Conservation (phyloP, 2,329 filamentous ascomycete species). For the Paraphaeosphaeria sporulosa region DNA sequence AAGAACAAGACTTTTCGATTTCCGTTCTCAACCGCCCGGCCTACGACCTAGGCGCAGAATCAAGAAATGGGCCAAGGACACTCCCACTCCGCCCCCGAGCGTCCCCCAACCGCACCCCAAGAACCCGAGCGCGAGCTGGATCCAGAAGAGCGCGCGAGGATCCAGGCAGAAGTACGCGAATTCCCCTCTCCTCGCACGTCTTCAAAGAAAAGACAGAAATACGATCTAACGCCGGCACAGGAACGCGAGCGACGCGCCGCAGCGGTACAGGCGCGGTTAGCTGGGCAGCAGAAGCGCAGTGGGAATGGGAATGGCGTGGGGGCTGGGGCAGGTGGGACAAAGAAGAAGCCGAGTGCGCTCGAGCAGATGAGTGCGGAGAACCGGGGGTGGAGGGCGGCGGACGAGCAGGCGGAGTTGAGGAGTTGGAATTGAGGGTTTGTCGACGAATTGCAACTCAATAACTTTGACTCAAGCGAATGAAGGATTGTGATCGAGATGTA, state of each 20-base stretch:
- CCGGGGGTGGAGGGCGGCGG: slow-evolving; percentile 38
- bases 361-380: slow-evolving; percentile 43
- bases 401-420: slow-evolving; percentile 36
- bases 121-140: slow-evolving; percentile 33
- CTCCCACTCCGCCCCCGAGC: slow-evolving; percentile 25
- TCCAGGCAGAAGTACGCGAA: slow-evolving; percentile 33
- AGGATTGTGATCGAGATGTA: no score
- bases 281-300: slow-evolving; percentile 23
- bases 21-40: no score
- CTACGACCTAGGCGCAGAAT: no score
- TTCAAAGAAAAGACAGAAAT: background rate
- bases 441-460: background rate
- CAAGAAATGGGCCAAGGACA: slow-evolving; percentile 38
- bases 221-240: slow-evolving; percentile 17
- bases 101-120: slow-evolving; percentile 18
- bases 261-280: slow-evolving; percentile 38
- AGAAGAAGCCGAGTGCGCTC: slow-evolving; percentile 35
- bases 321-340: slow-evolving; percentile 9
- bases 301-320: background rate
- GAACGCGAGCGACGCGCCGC: slow-evolving; percentile 42
- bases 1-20: no score
- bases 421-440: slow-evolving; percentile 39
- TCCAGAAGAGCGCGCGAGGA: slow-evolving; percentile 30
- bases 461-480: no score
- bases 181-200: background rate